phyloP scores from a whole-genome alignment of 805 yeast genomes.

The Metahyphopichia silvanorum region DNA sequence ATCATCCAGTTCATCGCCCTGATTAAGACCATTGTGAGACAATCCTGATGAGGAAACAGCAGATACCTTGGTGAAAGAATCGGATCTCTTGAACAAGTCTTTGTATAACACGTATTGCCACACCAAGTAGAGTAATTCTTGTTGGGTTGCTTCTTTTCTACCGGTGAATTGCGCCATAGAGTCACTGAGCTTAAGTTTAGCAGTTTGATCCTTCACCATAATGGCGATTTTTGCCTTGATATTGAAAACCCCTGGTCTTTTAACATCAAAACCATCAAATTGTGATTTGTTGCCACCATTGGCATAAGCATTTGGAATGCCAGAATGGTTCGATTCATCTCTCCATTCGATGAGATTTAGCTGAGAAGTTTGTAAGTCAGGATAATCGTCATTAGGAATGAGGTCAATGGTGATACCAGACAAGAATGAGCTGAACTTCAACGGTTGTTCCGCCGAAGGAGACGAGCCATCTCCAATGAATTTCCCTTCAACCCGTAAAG shows the following conservation, averaged over 20 bases:
- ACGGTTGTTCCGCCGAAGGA: conserved; percentile 13
- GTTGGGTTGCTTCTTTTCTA: conserved; percentile 74
- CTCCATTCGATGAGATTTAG: conserved; percentile 83
- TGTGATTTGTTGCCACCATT: conserved; percentile 16
- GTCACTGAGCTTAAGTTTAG: conserved; percentile 60
- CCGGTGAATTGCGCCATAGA: conserved; percentile 71
- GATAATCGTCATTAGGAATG: conserved; percentile 37
- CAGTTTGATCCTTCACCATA: conserved; percentile 69
- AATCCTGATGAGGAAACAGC: conserved; percentile 31
- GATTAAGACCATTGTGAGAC: conserved; percentile 11
- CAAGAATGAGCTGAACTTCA: conserved; percentile 74
- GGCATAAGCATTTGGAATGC: conserved; percentile 6
- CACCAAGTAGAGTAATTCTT: conserved; percentile 72
- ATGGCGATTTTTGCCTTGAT: conserved; percentile 69
- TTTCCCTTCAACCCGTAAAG: conserved; percentile 85
- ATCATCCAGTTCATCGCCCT: conserved; percentile 27
- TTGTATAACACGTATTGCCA: conserved; percentile 80
- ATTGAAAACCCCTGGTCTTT: conserved; percentile 62
- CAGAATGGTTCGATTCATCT: conserved; percentile 44
- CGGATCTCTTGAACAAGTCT: conserved; percentile 42
- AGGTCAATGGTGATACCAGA: conserved; percentile 85
- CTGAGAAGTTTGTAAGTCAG: conserved; percentile 24
- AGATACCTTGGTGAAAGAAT: conserved; percentile 29
- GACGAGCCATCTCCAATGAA: conserved; percentile 50
- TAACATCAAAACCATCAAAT: conserved; percentile 88